A percentile compares a stretch with the other conserved stretches of the same genome.
Conservation (phyloP, 176 grass and related monocot species). For the Thalia dealbata region DNA sequence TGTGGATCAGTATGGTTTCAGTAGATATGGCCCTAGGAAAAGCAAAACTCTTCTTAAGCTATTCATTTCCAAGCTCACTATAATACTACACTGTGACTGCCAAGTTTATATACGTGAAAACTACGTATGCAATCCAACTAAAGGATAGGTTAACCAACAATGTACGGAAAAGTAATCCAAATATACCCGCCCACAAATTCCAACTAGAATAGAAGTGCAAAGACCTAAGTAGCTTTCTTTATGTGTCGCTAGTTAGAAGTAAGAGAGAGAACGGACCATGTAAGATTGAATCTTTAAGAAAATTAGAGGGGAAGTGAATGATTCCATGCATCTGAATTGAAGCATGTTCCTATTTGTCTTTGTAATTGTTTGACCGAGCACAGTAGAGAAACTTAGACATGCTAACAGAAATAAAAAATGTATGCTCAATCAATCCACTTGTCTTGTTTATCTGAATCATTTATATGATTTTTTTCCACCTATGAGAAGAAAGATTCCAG, state of each 20-base stretch:
- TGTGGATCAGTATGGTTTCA: not conserved
- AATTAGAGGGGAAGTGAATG: not conserved
- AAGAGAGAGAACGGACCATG: too few species aligned
- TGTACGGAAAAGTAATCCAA: not conserved
- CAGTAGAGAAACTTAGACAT: not conserved
- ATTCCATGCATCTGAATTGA: slow-evolving; percentile 4
- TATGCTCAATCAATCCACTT: not conserved
- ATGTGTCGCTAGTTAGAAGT: too few species aligned
- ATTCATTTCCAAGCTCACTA: not conserved
- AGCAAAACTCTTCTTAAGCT: not conserved
- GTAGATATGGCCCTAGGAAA: not conserved
- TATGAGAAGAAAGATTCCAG: not conserved
- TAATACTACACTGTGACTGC: not conserved
- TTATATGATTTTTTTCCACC: not conserved
- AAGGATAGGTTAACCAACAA: not conserved
- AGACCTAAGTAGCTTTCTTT: not conserved
- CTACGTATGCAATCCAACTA: not conserved
- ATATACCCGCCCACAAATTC: not conserved
- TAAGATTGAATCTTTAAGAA: not conserved
- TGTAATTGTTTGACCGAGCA: not conserved
- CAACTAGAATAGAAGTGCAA: not conserved
- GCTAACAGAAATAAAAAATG: not conserved
- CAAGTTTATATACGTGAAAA: not conserved
- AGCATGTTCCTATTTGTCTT: not conserved
- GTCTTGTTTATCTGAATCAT: not conserved